Conservation (phyloP, 257 asterid species). For the Haberlea rhodopensis region DNA sequence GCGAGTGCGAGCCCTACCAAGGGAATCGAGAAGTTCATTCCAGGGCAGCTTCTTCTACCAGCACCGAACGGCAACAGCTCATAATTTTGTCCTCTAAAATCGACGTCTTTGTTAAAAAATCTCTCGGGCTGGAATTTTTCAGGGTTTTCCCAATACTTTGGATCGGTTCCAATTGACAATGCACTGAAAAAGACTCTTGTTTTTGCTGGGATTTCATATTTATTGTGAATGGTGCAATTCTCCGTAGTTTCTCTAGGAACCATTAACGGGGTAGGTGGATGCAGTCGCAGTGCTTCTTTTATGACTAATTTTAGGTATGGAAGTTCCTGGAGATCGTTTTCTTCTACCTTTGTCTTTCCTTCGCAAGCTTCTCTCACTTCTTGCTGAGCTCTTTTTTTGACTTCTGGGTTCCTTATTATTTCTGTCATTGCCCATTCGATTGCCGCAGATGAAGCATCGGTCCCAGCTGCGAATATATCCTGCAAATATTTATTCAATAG, state of each 20-base stretch:
- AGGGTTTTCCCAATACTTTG: too few species aligned
- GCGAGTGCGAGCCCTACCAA: neutral
- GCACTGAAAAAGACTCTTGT: slow-evolving; percentile 15
- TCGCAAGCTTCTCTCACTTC: slow-evolving; percentile 18
- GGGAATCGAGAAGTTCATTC: neutral
- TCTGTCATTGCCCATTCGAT: slow-evolving; percentile 23
- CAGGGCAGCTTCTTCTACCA: too few species aligned
- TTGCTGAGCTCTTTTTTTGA: slow-evolving; percentile 15
- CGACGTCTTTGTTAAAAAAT: slow-evolving; percentile 1
- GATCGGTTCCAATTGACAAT: slow-evolving; percentile 22
- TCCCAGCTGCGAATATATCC: slow-evolving; percentile 23
- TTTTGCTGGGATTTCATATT: slow-evolving; percentile 4
- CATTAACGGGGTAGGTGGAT: slow-evolving; percentile 15
- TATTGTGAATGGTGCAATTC: too few species aligned
- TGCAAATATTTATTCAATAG: too few species aligned
- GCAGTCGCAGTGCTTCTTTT: slow-evolving; percentile 4
- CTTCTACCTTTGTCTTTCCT: neutral
- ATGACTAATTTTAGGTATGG: slow-evolving; percentile 13
- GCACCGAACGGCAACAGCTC: slow-evolving; percentile 21
- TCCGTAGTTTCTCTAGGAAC: too few species aligned
- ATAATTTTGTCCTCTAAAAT: slow-evolving; percentile 12
- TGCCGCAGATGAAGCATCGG: slow-evolving; percentile 20
- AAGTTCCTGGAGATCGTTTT: slow-evolving; percentile 3
- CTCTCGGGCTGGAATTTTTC: slow-evolving; percentile 18
- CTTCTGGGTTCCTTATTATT: slow-evolving; percentile 12